Evolutionary conservation across 306 rosid species (phyloP), one percentile per base, ranked within the genome.

Genomic region (Adenanthera pavonina): DNA sequence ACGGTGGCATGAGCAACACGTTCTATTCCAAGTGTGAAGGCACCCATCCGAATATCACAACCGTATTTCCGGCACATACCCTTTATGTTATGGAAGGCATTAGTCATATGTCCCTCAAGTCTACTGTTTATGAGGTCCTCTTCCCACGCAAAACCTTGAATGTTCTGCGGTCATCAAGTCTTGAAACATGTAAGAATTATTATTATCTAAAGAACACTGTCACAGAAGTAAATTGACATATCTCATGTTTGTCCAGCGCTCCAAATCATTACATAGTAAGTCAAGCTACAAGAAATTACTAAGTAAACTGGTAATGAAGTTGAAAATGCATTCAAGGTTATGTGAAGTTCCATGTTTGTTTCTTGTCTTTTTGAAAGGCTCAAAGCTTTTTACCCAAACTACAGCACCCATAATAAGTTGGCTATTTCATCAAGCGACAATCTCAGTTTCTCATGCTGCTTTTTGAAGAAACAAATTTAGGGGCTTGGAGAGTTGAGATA

Each of bases 71-170:
- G 84, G 88, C 99, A 95, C 97, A 93, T 95, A 8, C 90, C 90
- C 88, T 92, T 95, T 68, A 95, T 91, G 85, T 91, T 87, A 81
- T 89, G 92, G 86, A 95, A 95, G n/a, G 93, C 99, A 14, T 11
- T 87, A 2, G 86, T 92, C 99, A 95, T 95, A 89, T 92, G 92
- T 3, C 47, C 88, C 80, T 70, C 82, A 69, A 95, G 88, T 81
- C 92, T 97, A 68, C 77, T 78, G 85, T 95, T 95, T 80, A 95
- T 97, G 66, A 87, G 90, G 70, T 93, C 94, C 82, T 95, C 99
- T 41, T 92, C 92, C 99, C 99, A 95, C 97, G 89, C 83, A 81
- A 95, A 95, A 5, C 98, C 99, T 93, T 95, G 99, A 47, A 95
- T 95, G 89, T 95, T 95, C 98, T 95, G 94, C 85, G 71, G 3